Evolutionary conservation across 495 filamentous ascomycete species (phyloP), one percentile per base, ranked within the genome.

Genomic region (Penicillium lividum): DNA sequence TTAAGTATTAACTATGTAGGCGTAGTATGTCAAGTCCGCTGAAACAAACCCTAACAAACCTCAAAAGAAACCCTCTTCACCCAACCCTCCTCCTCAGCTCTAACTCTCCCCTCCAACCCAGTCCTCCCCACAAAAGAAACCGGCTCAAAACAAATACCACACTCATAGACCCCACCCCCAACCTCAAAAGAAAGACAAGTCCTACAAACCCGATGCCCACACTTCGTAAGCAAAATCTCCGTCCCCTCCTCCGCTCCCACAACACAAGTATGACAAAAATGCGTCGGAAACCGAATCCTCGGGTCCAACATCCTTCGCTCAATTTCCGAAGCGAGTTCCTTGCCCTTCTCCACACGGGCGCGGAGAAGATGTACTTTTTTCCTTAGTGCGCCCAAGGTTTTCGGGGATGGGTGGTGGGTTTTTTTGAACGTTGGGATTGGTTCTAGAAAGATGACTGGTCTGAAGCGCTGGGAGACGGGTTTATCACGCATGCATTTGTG

Each of bases 191-290:
- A 27, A 34, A 70, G 56, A 68, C 67, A 70, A 42, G 67, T 70
- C 31, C 47, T 34, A 30, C 67, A 70, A 31, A 70, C 62, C 15
- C 65, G 55, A 47, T 70, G 67, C 3, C 65, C 67, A 34, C 67
- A 70, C 27, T 58, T 66, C 0, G 65, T 68, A 25, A 70, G 22
- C 8, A 68, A 27, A 3, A 70, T 58, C 16, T 68, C 65, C 0
- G 46, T 9, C 3, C n/a, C 58, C 4, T 11, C 33, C 18, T 66
- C 55, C 3, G 58, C 60, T n/a, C 52, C 67, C 34, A 56, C 51
- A 4, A 70, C 65, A 27, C 67, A 70, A 0, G 60, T 68, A 45
- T 70, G 65, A 22, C 67, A 70, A 49, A 70, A 70, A 33, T 70
- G 67, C 18, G 67, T 68, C 0, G 67, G 67, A 36, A 54, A 70